phyloP scores from a whole-genome alignment of 208 protist genomes.

The Herpetomonas samuelpessoai region DNA sequence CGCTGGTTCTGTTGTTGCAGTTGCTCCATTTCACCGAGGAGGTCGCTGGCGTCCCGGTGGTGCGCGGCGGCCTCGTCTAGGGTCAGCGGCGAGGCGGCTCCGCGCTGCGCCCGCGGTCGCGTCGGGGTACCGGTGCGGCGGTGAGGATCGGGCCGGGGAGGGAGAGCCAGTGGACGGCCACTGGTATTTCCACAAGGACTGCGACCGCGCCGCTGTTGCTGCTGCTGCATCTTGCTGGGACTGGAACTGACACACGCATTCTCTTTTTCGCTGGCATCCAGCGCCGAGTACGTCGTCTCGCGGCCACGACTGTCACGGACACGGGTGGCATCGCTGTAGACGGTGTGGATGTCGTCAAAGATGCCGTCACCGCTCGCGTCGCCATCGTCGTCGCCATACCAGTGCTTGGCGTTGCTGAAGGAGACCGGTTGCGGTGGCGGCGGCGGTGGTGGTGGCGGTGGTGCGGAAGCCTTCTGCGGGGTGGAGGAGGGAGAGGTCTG shows the following conservation, averaged over 20 bases:
- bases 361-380: constrained; percentile 12
- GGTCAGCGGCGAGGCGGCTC: constrained; percentile 3
- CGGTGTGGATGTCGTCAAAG: constrained; percentile 26
- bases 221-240: too few species aligned
- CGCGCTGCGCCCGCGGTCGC: constrained; percentile 10
- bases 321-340: constrained; percentile 27
- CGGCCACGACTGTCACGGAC: constrained; percentile 2
- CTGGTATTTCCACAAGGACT: background rate
- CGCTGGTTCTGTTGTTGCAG: constrained; percentile 59
- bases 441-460: background rate
- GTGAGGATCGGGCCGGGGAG: constrained; percentile 16
- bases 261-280: background rate
- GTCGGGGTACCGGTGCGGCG: constrained; percentile 4
- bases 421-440: background rate
- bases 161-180: constrained; percentile 10
- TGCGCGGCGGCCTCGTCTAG: background rate
- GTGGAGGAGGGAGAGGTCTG: too few species aligned
- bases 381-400: too few species aligned
- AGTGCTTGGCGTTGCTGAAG: background rate
- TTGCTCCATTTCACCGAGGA: constrained; percentile 43
- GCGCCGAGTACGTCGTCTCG: background rate
- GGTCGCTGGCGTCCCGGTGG: constrained; percentile 12
- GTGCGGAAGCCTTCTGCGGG: background rate
- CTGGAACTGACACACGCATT: background rate
- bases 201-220: too few species aligned